Evolutionary conservation across 1,139 yeast species (phyloP).

Genomic region (Lodderomyces elongisporus): DNA sequence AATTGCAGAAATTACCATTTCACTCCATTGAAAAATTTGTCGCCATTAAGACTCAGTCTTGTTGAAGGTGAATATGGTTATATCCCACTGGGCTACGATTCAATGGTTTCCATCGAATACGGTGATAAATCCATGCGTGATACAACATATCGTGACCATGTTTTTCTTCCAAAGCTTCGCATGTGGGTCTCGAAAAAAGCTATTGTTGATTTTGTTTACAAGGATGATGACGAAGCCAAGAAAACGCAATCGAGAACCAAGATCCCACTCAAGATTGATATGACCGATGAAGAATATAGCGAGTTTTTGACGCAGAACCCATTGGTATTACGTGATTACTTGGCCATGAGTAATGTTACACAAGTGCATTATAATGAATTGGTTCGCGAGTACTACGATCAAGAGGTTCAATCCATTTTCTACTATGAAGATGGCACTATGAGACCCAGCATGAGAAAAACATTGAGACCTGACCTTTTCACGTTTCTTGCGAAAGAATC

Average conservation of each 20-base stretch:
- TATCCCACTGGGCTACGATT: slow-evolving; percentile 27
- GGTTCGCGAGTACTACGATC: background rate
- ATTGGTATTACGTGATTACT: slow-evolving; percentile 25
- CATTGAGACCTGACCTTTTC: slow-evolving; percentile 3
- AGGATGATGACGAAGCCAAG: background rate
- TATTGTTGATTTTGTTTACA: slow-evolving; percentile 17
- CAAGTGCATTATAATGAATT: slow-evolving; percentile 27
- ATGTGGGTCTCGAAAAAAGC: slow-evolving; percentile 24
- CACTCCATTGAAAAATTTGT: slow-evolving; percentile 22
- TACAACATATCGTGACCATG: slow-evolving; percentile 23
- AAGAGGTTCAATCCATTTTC: slow-evolving; percentile 5
- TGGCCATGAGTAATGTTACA: slow-evolving; percentile 26
- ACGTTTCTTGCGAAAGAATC: background rate
- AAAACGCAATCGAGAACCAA: background rate
- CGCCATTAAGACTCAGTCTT: slow-evolving; percentile 27
- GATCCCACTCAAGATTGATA: slow-evolving; percentile 15
- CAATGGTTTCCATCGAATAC: slow-evolving; percentile 27
- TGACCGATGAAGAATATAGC: slow-evolving; percentile 27
- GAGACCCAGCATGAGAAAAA: background rate
- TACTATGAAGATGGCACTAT: background rate
- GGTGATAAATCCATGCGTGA: slow-evolving; percentile 18
- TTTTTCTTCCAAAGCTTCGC: slow-evolving; percentile 20
- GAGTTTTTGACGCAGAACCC: slow-evolving; percentile 19
- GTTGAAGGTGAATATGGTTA: slow-evolving; percentile 33
- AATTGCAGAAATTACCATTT: slow-evolving; percentile 49